A percentile compares a stretch with the other conserved stretches of the same genome.
Conservation (phyloP, 495 filamentous ascomycete species). For the Lophium mytilinum region DNA sequence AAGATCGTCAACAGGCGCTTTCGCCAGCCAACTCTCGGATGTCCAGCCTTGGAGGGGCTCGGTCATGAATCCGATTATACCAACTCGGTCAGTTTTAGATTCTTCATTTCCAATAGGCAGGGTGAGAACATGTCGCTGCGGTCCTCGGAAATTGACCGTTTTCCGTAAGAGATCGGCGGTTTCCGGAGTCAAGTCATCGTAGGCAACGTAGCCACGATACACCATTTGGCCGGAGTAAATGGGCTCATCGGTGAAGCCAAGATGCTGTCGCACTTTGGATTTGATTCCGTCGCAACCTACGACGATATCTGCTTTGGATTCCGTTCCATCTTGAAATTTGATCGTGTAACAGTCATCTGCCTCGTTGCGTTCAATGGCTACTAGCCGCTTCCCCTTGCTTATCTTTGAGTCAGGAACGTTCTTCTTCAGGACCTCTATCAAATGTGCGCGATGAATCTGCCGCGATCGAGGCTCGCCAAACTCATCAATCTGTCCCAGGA, state of each 20-base stretch:
- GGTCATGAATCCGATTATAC: conserved; percentile 11
- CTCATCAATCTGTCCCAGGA: conserved; percentile 8
- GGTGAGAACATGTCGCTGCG: conserved; percentile 7
- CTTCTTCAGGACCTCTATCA: not conserved
- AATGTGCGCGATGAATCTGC: conserved; percentile 10
- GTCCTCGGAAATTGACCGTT: conserved; percentile 9
- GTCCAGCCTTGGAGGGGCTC: conserved; percentile 6
- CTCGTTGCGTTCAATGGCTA: not conserved
- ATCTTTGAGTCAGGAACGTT: conserved; percentile 2
- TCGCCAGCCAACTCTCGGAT: conserved; percentile 7
- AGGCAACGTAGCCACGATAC: conserved; percentile 11
- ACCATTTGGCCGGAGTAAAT: conserved; percentile 9
- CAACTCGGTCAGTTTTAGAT: conserved; percentile 1
- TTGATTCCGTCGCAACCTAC: conserved; percentile 11
- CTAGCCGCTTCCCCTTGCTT: not conserved
- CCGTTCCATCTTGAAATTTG: conserved; percentile 1
- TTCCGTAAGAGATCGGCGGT: not conserved
- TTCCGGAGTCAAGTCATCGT: conserved; percentile 2
- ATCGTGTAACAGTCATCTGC: not conserved
- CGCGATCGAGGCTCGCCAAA: conserved; percentile 3
- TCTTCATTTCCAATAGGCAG: conserved; percentile 8
- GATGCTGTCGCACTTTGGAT: conserved; percentile 1
- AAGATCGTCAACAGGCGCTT: conserved; percentile 3
- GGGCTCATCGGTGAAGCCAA: conserved; percentile 1
- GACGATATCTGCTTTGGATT: not conserved